A percentile compares a stretch with the other conserved stretches of the same genome.
Evolutionary conservation across 2,329 filamentous ascomycete species (phyloP).

Genomic region (Beauveria varroae): DNA sequence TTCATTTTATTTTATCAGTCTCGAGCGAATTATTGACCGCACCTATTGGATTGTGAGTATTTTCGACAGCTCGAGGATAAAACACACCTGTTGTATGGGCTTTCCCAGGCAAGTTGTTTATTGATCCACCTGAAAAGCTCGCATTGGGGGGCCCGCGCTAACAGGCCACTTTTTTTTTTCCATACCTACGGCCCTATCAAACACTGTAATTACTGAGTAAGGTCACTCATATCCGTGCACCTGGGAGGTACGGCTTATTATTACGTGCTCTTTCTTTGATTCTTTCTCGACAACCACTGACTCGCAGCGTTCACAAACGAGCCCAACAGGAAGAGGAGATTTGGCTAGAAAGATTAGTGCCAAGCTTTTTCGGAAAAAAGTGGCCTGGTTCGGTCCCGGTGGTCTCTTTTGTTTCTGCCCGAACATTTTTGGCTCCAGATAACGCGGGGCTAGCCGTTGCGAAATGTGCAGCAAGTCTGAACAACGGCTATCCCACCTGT

Average conservation of each 20-base stretch:
- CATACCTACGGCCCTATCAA: no score
- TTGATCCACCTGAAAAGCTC: background rate
- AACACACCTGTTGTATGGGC: constrained; percentile 53
- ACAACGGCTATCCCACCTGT: constrained; percentile 32
- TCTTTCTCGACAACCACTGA: no score
- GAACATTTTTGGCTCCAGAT: constrained; percentile 56
- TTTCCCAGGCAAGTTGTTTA: constrained; percentile 38
- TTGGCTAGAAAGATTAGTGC: constrained; percentile 54
- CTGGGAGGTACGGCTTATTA: constrained; percentile 36
- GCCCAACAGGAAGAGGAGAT: constrained; percentile 48
- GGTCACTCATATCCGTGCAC: constrained; percentile 32
- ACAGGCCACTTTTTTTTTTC: no score
- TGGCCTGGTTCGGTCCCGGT: constrained; percentile 37
- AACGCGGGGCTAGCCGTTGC: constrained; percentile 50
- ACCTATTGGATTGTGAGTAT: constrained; percentile 20
- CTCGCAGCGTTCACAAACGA: constrained; percentile 24
- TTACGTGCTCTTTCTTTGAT: background rate
- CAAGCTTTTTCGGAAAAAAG: constrained; percentile 46
- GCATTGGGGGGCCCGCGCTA: no score
- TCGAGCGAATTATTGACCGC: no score
- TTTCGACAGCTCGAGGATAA: constrained; percentile 33
- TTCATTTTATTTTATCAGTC: no score
- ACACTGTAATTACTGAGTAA: no score
- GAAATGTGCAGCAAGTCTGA: constrained; percentile 52
- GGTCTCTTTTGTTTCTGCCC: constrained; percentile 48